A percentile compares a stretch with the other conserved stretches of the same genome.
Conservation (phyloP, 305 asterid genomes). For the Solanum hybrid region DNA sequence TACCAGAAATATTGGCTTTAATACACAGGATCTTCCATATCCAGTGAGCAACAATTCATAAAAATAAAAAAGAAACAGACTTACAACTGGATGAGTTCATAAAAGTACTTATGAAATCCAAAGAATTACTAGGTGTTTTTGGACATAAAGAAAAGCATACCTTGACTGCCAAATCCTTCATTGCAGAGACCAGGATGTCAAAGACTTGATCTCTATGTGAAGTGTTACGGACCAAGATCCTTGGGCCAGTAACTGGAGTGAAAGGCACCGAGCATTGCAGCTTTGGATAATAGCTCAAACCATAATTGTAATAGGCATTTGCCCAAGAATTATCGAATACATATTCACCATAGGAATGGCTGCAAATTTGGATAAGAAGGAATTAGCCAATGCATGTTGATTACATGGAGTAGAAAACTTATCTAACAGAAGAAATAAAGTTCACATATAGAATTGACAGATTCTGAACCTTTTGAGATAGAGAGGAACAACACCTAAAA, state of each 20-base stretch:
- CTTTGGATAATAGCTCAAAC: constrained; percentile 87
- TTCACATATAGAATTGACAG: neutral
- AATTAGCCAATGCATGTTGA: constrained; percentile 1
- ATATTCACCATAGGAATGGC: constrained; percentile 98
- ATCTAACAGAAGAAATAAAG: neutral
- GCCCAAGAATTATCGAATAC: constrained; percentile 99
- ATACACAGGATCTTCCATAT: neutral
- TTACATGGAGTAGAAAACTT: neutral
- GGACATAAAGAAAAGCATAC: constrained; percentile 24
- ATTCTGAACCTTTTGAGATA: constrained; percentile 78
- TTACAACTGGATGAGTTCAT: neutral
- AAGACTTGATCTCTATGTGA: constrained; percentile 61
- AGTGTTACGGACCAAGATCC: constrained; percentile 81
- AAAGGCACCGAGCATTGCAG: constrained; percentile 86
- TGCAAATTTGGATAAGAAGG: constrained; percentile 31
- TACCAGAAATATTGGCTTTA: neutral
- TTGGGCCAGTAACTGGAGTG: constrained; percentile 93
- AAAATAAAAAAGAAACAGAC: neutral
- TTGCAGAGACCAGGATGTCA: constrained; percentile 76
- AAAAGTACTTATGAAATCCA: neutral
- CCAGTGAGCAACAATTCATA: neutral
- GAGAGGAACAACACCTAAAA: constrained; percentile 89
- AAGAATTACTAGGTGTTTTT: neutral
- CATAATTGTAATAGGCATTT: constrained; percentile 78
- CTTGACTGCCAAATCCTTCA: constrained; percentile 71